Evolutionary conservation across 257 asterid genomes (phyloP), one percentile per base, ranked within the genome.

Genomic region (Leptodermis oblonga): DNA sequence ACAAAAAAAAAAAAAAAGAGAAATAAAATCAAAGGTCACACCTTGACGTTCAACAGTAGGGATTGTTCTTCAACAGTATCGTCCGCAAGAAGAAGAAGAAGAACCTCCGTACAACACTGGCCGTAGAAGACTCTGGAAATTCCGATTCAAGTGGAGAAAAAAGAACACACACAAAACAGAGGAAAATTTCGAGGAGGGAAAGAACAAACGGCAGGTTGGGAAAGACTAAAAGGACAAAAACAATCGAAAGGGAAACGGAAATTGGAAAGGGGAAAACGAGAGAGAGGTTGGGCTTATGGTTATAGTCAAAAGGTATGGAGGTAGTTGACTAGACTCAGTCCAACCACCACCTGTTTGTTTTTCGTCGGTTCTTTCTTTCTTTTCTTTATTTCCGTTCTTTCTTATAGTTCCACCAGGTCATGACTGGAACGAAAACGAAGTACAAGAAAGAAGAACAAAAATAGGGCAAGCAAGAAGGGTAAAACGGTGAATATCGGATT

Each of bases 241-340:
- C 18, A 55, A 37, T 22, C 30, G 60, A 33, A 14, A 58, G 26
- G 59, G 41, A 67, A 59, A 56, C 33, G 51, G 18, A 61, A 62
- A 62, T 26, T 33, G 25, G 36, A 63, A n/a, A 56, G 70, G 37
- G n/a, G 17, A 18, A 10, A 12, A 23, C 23, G 56, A 46, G 13
- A 53, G 62, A 41, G 70, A 53, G 62, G 64, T 30, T 56, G 60
- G 46, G 67, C 37, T 73, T 43, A 45, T 39, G 56, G 76, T 45
- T 31, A 51, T 64, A 25, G 30, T 49, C 15, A 41, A 31, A 31
- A 37, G 43, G 12, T 22, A n/a, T 28, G 59, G 20, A 53, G 41
- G 37, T 65, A 76, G 69, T 76, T 76, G 73, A 76, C 76, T 28
- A 62, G 74, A 65, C 81, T 63, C 23, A 62, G 81, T 77, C 81